phyloP scores from a whole-genome alignment of 371 early-diverging fungal genomes.

The Mortierella sp. region DNA sequence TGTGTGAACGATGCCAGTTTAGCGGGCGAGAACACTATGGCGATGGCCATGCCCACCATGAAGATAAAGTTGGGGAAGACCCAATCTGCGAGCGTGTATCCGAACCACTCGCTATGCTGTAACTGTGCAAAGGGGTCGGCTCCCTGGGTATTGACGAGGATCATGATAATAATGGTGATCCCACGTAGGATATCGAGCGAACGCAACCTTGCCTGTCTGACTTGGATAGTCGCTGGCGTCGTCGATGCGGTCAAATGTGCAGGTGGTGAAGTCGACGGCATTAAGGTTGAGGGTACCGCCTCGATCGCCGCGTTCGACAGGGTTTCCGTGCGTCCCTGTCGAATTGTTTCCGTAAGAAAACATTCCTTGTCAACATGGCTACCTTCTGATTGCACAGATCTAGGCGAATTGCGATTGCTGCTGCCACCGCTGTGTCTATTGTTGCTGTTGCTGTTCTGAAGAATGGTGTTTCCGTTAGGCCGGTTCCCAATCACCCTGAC shows the following conservation, averaged over 20 bases:
- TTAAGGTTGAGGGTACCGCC: no score
- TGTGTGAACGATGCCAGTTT: background rate
- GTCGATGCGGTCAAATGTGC: background rate
- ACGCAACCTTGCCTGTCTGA: constrained; percentile 36
- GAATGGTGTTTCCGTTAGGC: no score
- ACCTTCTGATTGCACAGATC: background rate
- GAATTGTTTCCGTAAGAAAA: no score
- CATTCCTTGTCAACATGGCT: background rate
- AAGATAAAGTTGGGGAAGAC: constrained; percentile 65
- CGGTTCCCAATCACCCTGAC: constrained; percentile 27
- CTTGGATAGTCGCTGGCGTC: background rate
- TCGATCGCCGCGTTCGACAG: no score
- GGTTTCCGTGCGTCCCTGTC: no score
- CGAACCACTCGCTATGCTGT: constrained; percentile 56
- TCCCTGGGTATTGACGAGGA: constrained; percentile 61
- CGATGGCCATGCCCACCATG: constrained; percentile 58
- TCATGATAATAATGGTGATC: constrained; percentile 58
- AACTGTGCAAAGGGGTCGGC: constrained; percentile 48
- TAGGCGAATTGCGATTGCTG: background rate
- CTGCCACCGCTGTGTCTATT: background rate
- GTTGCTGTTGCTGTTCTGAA: no score
- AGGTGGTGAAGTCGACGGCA: background rate
- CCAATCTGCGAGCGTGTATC: constrained; percentile 60
- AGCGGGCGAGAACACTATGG: constrained; percentile 35
- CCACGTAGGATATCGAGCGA: constrained; percentile 61